Base-by-base conservation (phyloP, 73 alveolate species). In the Effrenium voratum region DNA sequence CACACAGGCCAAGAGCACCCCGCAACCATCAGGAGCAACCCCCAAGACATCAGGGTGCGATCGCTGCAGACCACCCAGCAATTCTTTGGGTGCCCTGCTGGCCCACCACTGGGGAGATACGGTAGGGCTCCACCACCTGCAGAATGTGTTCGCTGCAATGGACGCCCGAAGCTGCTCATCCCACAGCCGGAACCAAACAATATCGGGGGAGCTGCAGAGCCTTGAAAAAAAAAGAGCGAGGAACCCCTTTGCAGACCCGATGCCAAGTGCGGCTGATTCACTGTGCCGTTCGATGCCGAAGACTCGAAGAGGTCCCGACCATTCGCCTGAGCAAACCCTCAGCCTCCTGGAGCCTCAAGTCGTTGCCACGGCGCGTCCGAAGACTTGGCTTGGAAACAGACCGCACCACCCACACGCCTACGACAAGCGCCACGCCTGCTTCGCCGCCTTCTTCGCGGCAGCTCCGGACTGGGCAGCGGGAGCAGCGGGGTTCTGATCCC, bases 381-480 rank as follows among this genome's bases (percentile, higher is more conserved):
- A n/a, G n/a, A n/a, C n/a, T n/a, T n/a, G 1, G 83, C 83, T 50
- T 73, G 46, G 16, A 40, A 66, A 24, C 43, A 40, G 41, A 66
- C 10, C 0, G 43, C 79, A 0, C 28, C 0, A 1, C 28, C 72
- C 28, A 22, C 72, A 57, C 16, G n/a, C 72, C 72, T 68, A 24
- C 24, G 45, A 72, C 43, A 36, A 5, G 47, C 26, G 30, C 30
- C 45, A 30, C 68, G 73, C 34, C 34, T 36, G 43, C 93, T 82
- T 82, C 73, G 93, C 72, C 75, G 93, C 93, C 73, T 82, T 82
- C 93, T 82, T 82, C 26, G 93, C 93, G 46, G 75, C 93, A 12
- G 47, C 73, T 0, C 73, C 93, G 32, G 55, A 12, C 73, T 49
- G 52, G 86, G 86, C 32, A 13, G 80, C 80, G 1, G 63, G 63